Conservation (phyloP, 2,329 filamentous ascomycete species). For the Penicillium sclerotigenum region DNA sequence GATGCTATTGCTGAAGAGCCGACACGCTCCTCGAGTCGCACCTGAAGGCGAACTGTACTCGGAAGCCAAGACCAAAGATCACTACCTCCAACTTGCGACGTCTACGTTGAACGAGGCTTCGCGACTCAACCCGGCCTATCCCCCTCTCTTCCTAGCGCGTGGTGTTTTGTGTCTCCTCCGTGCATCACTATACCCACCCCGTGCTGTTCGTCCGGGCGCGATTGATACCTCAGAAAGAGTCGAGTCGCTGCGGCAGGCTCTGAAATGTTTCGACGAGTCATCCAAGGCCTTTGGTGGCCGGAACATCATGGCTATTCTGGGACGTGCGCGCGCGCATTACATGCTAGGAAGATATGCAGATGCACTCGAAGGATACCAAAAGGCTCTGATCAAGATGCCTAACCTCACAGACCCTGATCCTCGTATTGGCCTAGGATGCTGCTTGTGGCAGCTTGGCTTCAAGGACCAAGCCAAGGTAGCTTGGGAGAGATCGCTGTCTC, state of each 20-base stretch:
- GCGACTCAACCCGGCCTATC: conserved; percentile 86
- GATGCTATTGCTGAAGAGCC: conserved; percentile 86
- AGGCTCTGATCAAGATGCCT: conserved; percentile 79
- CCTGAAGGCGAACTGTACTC: conserved; percentile 63
- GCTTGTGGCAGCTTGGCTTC: conserved; percentile 93
- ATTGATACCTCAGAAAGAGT: conserved; percentile 67
- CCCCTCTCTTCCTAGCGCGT: conserved; percentile 84
- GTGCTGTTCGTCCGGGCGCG: conserved; percentile 58
- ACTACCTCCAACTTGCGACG: conserved; percentile 87
- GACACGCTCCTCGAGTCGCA: conserved; percentile 68
- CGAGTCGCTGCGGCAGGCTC: conserved; percentile 76
- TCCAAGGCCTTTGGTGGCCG: conserved; percentile 77
- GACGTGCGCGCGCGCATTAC: conserved; percentile 81
- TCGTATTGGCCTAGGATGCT: conserved; percentile 91
- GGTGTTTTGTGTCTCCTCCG: conserved; percentile 85
- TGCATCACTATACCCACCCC: conserved; percentile 77
- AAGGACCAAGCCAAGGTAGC: conserved; percentile 88
- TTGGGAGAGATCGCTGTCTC: conserved; percentile 82
- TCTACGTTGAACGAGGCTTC: conserved; percentile 92
- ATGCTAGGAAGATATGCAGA: conserved; percentile 83
- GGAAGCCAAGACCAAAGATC: conserved; percentile 86
- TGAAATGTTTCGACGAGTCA: conserved; percentile 94
- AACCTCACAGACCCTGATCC: conserved; percentile 89
- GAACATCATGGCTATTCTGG: conserved; percentile 90
- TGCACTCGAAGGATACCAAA: conserved; percentile 80